Percentiles rank a stretch among this genome's conserved stretches.
Conservation (phyloP, 352 stramenopile genomes). For the Globisporangium megalacanthum region DNA sequence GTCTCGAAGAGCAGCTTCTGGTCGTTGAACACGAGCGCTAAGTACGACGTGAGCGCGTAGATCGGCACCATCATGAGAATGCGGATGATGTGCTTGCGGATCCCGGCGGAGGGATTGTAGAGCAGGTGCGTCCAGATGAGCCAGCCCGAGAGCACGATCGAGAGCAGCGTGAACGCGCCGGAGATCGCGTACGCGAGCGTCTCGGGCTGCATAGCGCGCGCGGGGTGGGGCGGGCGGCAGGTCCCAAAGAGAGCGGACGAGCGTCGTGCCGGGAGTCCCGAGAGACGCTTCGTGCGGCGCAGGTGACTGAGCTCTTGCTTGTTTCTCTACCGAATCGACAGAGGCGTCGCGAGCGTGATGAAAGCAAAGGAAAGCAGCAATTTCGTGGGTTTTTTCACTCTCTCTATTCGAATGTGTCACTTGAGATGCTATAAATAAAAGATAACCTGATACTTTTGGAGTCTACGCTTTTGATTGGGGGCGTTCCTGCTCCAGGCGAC, state of each 20-base stretch:
- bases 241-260: no score
- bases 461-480: no score
- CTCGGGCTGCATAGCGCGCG: conserved; percentile 67
- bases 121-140: conserved; percentile 87
- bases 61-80: conserved; percentile 94
- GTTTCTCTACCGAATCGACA: no score
- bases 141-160: conserved; percentile 80
- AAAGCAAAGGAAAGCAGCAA: background rate
- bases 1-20: conserved; percentile 89
- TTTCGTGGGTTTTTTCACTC: no score
- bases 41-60: conserved; percentile 89
- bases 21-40: conserved; percentile 88
- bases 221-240: no score
- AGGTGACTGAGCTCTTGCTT: background rate
- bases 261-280: no score
- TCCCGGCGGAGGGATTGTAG: conserved; percentile 74
- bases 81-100: conserved; percentile 90
- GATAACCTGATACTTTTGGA: background rate
- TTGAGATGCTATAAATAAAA: background rate
- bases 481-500: conserved; percentile 52
- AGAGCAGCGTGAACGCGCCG: conserved; percentile 79
- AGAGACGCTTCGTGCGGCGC: no score
- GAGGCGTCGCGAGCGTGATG: no score
- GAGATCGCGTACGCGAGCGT: conserved; percentile 86
- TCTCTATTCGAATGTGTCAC: background rate